These are phyloP conservation scores for Platismatia glauca DNA, from an alignment of 495 filamentous ascomycete species.

Conservation along the genomic window DNA sequence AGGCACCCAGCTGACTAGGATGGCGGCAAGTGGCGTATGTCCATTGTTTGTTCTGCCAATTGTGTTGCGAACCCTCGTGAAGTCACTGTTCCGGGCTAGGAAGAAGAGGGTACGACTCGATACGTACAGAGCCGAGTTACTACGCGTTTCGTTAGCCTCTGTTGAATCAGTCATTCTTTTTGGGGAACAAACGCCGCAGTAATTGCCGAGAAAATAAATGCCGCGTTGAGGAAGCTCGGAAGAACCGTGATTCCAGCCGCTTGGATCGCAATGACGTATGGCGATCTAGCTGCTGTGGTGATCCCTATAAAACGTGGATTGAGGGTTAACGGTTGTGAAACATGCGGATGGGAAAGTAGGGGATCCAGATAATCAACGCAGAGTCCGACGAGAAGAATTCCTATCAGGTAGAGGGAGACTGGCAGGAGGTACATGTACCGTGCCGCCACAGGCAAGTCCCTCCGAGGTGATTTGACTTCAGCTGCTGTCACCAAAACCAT, in stretches of 20 bases:
- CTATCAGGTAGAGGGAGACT: constrained; percentile 25
- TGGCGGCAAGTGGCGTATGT: constrained; percentile 35
- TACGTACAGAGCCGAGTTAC: constrained; percentile 36
- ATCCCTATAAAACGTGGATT: constrained; percentile 12
- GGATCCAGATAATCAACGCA: constrained; percentile 29
- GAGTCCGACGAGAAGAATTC: constrained; percentile 27
- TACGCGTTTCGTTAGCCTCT: neutral
- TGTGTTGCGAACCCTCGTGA: constrained; percentile 26
- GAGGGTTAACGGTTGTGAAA: constrained; percentile 16
- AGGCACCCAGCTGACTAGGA: constrained; percentile 24
- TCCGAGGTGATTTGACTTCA: constrained; percentile 32
- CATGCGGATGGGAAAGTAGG: constrained; percentile 26
- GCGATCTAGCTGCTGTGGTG: constrained; percentile 21
- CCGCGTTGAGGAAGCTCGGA: constrained; percentile 27
- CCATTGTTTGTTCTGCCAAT: constrained; percentile 34
- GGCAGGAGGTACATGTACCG: constrained; percentile 27
- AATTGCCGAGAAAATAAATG: constrained; percentile 27
- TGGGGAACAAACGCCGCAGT: constrained; percentile 17
- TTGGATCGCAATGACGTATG: constrained; percentile 29
- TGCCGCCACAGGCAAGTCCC: constrained; percentile 23
- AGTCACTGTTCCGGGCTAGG: constrained; percentile 26
- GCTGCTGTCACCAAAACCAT: constrained; percentile 35
- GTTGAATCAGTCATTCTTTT: neutral
- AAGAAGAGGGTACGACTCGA: constrained; percentile 36
- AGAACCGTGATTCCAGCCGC: constrained; percentile 21